These are phyloP conservation scores for Ogataea saltuana DNA, from an alignment of 805 yeast genomes.

Conservation along the genomic window DNA sequence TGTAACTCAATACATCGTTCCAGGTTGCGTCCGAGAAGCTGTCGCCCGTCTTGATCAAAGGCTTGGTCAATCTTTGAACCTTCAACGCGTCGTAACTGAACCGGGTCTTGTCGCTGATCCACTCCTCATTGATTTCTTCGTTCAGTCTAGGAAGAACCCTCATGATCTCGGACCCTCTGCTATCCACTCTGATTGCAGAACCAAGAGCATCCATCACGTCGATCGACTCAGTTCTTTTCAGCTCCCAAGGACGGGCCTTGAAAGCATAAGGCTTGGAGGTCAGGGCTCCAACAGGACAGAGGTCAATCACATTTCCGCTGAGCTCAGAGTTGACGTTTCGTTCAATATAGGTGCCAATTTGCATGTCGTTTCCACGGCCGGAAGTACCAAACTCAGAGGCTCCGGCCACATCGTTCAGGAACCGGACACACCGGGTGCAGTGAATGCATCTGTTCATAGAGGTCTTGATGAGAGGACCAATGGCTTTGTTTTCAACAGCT, in stretches of 20 bases:
- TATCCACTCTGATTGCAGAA: slow-evolving; percentile 79
- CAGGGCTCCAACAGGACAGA: slow-evolving; percentile 91
- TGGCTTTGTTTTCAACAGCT: slow-evolving; percentile 87
- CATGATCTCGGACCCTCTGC: slow-evolving; percentile 85
- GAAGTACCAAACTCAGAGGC: slow-evolving; percentile 88
- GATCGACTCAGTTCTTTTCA: slow-evolving; percentile 82
- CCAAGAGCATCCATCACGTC: slow-evolving; percentile 86
- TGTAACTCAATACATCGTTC: slow-evolving; percentile 79
- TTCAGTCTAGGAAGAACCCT: slow-evolving; percentile 83
- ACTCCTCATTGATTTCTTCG: slow-evolving; percentile 86
- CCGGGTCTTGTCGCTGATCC: slow-evolving; percentile 87
- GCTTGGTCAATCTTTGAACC: slow-evolving; percentile 82
- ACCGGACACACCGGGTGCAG: slow-evolving; percentile 88
- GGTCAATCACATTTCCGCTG: slow-evolving; percentile 83
- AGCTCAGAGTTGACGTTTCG: slow-evolving; percentile 81
- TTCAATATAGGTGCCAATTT: slow-evolving; percentile 86
- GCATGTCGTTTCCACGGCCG: slow-evolving; percentile 91
- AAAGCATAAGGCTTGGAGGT: slow-evolving; percentile 91
- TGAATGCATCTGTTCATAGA: slow-evolving; percentile 92
- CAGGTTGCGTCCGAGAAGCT: slow-evolving; percentile 74
- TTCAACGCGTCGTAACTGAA: slow-evolving; percentile 84
- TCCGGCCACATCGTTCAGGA: slow-evolving; percentile 88
- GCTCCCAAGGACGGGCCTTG: slow-evolving; percentile 91
- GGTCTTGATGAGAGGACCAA: slow-evolving; percentile 87
- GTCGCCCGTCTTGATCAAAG: slow-evolving; percentile 70